Percentiles rank a stretch among this genome's conserved stretches.
phyloP scores from a whole-genome alignment of 1,139 yeast genomes.

The Candida frijolesensis region DNA sequence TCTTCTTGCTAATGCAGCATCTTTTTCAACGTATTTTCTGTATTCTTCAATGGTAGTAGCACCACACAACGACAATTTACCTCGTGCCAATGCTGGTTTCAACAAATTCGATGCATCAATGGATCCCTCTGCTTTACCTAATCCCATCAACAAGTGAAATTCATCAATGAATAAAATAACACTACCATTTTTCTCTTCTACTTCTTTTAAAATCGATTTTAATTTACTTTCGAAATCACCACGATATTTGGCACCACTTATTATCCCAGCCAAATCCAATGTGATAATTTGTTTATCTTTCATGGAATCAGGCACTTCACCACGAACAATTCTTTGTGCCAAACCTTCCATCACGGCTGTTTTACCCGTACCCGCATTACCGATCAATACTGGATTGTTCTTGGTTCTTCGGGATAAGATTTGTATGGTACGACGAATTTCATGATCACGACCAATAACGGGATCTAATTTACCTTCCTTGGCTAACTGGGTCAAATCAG shows the following conservation, averaged over 20 bases:
- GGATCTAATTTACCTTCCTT: conserved; percentile 92
- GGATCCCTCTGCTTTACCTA: conserved; percentile 94
- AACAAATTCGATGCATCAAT: conserved; percentile 93
- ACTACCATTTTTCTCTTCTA: conserved; percentile 78
- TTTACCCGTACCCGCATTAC: conserved; percentile 97
- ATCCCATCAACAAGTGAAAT: conserved; percentile 84
- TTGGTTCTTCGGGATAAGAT: conserved; percentile 89
- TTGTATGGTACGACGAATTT: conserved; percentile 88
- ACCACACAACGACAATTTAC: conserved; percentile 90
- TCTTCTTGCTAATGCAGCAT: conserved; percentile 88
- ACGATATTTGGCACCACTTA: conserved; percentile 91
- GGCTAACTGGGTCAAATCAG: conserved; percentile 84
- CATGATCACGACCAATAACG: conserved; percentile 95
- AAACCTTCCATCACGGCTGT: conserved; percentile 96
- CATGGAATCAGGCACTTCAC: conserved; percentile 94
- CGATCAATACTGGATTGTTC: conserved; percentile 91
- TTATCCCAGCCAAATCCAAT: conserved; percentile 83
- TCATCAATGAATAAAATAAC: conserved; percentile 91
- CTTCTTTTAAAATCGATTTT: conserved; percentile 81
- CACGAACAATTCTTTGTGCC: conserved; percentile 87
- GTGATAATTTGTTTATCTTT: conserved; percentile 81
- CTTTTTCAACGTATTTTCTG: conserved; percentile 85
- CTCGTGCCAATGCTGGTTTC: conserved; percentile 94
- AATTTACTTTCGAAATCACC: conserved; percentile 95
- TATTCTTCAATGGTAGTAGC: conserved; percentile 93